Evolutionary conservation across 331 rosid species (phyloP).

Genomic region (Rosa hybrid): DNA sequence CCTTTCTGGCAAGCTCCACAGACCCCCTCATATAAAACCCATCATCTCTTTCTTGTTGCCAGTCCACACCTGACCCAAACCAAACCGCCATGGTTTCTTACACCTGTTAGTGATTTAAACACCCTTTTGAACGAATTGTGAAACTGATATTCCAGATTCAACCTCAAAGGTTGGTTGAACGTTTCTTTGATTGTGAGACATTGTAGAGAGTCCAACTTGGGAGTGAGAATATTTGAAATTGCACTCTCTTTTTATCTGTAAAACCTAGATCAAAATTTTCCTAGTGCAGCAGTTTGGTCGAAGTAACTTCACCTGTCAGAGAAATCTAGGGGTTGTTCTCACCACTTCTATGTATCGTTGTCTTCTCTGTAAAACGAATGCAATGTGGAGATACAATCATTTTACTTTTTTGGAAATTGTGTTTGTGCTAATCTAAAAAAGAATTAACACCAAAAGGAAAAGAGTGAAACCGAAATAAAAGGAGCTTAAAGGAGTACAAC

Average conservation of each 20-base stretch:
- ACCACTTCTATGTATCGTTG: not conserved
- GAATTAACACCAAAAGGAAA: not conserved
- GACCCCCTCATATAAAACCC: conserved; percentile 66
- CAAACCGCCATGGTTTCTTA: conserved; percentile 19
- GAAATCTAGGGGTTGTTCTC: not conserved
- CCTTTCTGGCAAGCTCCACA: conserved; percentile 72
- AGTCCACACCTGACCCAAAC: conserved; percentile 16
- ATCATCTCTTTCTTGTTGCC: conserved; percentile 36
- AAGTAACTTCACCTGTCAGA: not conserved
- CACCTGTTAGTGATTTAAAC: conserved; percentile 7
- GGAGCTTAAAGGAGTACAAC: not conserved
- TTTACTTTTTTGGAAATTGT: not conserved
- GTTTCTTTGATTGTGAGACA: conserved; percentile 14
- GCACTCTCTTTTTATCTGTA: conserved; percentile 24
- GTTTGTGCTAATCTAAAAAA: not conserved
- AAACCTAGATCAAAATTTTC: not conserved
- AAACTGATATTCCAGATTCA: conserved; percentile 15
- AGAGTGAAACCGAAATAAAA: not conserved
- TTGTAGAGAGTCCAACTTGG: conserved; percentile 17
- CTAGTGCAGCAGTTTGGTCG: not conserved
- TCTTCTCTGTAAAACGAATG: not conserved
- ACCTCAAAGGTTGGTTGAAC: conserved; percentile 11
- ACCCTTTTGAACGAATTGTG: conserved; percentile 22
- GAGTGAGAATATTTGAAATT: conserved; percentile 27
- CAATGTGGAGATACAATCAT: not conserved